A percentile compares a stretch with the other conserved stretches of the same genome.
phyloP scores from a whole-genome alignment of 2,329 filamentous ascomycete genomes.

The Paracamarosporium sp. region DNA sequence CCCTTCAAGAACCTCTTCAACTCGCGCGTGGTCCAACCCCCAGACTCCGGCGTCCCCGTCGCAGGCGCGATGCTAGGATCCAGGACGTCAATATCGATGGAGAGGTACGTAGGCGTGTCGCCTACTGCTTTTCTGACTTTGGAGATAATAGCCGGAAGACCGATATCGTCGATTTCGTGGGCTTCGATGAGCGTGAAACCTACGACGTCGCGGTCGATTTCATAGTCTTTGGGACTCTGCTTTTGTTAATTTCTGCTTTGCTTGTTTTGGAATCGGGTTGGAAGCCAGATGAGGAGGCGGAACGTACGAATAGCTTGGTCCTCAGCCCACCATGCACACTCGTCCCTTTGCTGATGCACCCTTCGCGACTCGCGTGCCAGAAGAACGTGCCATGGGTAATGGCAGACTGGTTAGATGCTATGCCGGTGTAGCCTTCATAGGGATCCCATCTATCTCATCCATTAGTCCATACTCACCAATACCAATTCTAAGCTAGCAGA shows the following conservation, averaged over 20 bases:
- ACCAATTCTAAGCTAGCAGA: too few species aligned
- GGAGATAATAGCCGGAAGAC: slow-evolving; percentile 52
- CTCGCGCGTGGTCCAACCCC: slow-evolving; percentile 64
- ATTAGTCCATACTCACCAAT: too few species aligned
- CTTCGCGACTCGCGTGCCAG: neutral
- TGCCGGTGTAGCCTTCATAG: too few species aligned
- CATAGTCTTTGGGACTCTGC: too few species aligned
- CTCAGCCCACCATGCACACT: slow-evolving; percentile 6
- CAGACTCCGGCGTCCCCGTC: slow-evolving; percentile 64
- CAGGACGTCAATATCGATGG: slow-evolving; percentile 60
- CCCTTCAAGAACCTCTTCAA: slow-evolving; percentile 62
- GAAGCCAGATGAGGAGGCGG: too few species aligned
- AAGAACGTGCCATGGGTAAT: slow-evolving; percentile 4
- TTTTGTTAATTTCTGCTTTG: too few species aligned
- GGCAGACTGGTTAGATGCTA: neutral
- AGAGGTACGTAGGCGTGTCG: slow-evolving; percentile 58
- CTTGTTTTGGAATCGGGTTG: too few species aligned
- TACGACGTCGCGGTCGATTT: neutral
- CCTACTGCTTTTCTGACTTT: slow-evolving; percentile 55
- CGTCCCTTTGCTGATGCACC: neutral
- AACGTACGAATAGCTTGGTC: slow-evolving; percentile 3
- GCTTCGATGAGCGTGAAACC: neutral
- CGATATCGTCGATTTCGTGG: slow-evolving; percentile 54
- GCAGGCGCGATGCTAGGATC: slow-evolving; percentile 58
- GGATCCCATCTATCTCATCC: too few species aligned